Base-by-base conservation (phyloP, 495 filamentous ascomycete species). In the Penicillium odoratum region DNA sequence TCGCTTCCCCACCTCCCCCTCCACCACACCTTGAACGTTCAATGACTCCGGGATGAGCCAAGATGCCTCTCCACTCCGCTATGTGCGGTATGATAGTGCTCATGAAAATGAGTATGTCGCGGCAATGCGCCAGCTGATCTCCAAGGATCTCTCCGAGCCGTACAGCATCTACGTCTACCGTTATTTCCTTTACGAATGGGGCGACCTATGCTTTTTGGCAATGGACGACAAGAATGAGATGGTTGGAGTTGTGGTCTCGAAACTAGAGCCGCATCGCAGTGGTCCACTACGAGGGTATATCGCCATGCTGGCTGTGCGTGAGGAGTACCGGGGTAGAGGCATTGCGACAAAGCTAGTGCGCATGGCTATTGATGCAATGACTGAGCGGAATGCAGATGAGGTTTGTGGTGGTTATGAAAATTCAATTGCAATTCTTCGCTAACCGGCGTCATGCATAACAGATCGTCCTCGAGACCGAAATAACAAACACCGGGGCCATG, bases 161-260 rank as follows among this genome's bases (percentile, higher is more conserved):
- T 99, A 99, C 74, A 98, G 94, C 75, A 97, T 99, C 69, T 99
- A 98, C 74, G 95, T 99, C 49, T 99, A 98, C 76, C 85, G 95
- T 29, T 99, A 98, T 77, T 99, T 99, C 68, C 79, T 99, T 16
- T 97, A 94, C 70, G 91, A 97, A 85, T 99, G 95, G 95, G 91
- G 90, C 18, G 87, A 98, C 62, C 78, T 99, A 21, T 98, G 95
- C 67, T 98, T 90, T 70, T 90, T 98, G 82, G 89, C 91, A 7
- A 80, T 95, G 56, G 81, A 93, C 60, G 71, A 77, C 26, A 64
- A 74, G 29, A 69, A 75, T 48, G 70, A 74, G 30, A 78, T 91
- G 59, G 80, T 96, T 45, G 95, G 95, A 48, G 93, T 98, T 30
- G 88, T 99, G n/a, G 86, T 99, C 54, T 95, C 86, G 61, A 99